Percentiles rank a stretch among this genome's conserved stretches.
phyloP scores from a whole-genome alignment of 2,329 filamentous ascomycete genomes.

The Fusarium zealandicum region DNA sequence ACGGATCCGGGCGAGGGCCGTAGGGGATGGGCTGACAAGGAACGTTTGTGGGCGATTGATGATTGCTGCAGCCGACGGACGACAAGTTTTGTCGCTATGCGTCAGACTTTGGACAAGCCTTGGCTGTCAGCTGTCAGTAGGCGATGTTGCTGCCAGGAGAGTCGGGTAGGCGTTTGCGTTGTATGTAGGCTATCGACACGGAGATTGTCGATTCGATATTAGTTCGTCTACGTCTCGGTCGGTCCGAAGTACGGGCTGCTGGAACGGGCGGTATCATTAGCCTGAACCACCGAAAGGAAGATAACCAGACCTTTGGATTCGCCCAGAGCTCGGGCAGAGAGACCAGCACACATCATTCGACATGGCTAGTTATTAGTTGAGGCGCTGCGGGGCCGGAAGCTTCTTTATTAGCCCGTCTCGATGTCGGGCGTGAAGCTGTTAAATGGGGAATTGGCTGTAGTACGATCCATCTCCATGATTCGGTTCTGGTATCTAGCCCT shows the following conservation, averaged over 20 bases:
- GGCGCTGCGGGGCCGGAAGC: conserved; percentile 2
- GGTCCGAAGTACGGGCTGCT: background rate
- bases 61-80: conserved; percentile 7
- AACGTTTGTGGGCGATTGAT: conserved; percentile 16
- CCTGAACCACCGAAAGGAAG: background rate
- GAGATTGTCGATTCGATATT: background rate
- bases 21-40: conserved; percentile 17
- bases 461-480: conserved; percentile 4
- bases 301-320: conserved; percentile 16
- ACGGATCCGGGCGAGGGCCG: conserved; percentile 9
- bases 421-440: conserved; percentile 2
- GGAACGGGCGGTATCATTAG: conserved; percentile 3
- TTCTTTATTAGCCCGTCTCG: conserved; percentile 3
- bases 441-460: conserved; percentile 17
- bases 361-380: conserved; percentile 9
- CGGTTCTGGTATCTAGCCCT: conserved; percentile 11
- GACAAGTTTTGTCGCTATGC: conserved; percentile 4
- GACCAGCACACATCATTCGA: conserved; percentile 19
- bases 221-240: background rate
- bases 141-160: background rate
- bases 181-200: background rate
- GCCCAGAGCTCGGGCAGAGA: conserved; percentile 1
- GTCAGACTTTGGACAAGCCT: background rate
- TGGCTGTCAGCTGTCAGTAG: background rate
- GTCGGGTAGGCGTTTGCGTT: background rate